Evolutionary conservation across 2,329 filamentous ascomycete species (phyloP), one percentile per base, ranked within the genome.

Genomic region (Zalaria obscura): DNA sequence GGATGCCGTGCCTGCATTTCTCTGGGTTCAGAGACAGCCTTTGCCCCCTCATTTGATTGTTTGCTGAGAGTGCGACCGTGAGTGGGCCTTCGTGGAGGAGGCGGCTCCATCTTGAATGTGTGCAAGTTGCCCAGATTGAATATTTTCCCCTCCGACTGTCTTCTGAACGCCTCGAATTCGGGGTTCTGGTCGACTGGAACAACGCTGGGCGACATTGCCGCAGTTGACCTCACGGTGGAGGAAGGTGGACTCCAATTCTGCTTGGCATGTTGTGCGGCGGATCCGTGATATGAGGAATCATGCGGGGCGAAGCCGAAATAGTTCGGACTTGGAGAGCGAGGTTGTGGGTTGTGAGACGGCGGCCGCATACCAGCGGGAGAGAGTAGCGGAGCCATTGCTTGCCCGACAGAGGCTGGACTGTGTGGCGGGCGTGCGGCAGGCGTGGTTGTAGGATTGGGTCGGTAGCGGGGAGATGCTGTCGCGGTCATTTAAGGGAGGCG

Each of bases 111-210:
- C 25, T 56, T 60, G 54, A 68, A 67, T 38, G 60, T 58, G 43
- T 48, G 50, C 39, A 68, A 56, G 18, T 53, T 60, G 27, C 62
- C 63, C 35, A 66, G 53, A 42, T 61, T 67, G 40, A 61, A 64
- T 25, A 56, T 58, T 50, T 78, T 79, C 40, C 73, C 68, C 53
- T 88, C 83, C n/a, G 76, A 73, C 53, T 86, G 80, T 48, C 72
- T 76, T 50, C 71, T 72, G 56, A 93, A 89, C 2, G 81, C 80
- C 56, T 89, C 84, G 48, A 83, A 89, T n/a, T 87, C 80, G 5
- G 82, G 75, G 52, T 88, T 87, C 29, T 80, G 76, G 52, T 89
- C 82, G 39, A 85, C 64, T 0, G 83, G 73, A 5, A 86, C 64
- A 48, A 79, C 72, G 47, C 77, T 77, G 2, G 84, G 83, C 5